phyloP scores from a whole-genome alignment of 179 eudicot genomes.

The Monotropa hypopitys region DNA sequence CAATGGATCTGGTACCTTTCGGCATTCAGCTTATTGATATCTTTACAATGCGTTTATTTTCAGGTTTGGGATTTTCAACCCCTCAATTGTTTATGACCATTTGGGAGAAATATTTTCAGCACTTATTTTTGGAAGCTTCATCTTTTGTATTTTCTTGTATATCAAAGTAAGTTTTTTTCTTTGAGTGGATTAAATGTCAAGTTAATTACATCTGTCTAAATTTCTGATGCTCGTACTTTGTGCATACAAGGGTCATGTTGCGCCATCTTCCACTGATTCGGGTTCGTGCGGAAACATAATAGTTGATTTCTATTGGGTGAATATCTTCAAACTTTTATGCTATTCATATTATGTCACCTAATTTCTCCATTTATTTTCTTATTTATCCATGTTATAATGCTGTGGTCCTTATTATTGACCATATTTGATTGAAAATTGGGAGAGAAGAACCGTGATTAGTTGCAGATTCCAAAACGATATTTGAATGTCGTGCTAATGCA shows the following conservation, averaged over 20 bases:
- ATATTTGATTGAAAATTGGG: not conserved
- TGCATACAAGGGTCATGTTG: slow-evolving; percentile 61
- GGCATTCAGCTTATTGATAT: not conserved
- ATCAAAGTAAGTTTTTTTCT: slow-evolving; percentile 34
- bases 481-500: not conserved
- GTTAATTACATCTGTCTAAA: not conserved
- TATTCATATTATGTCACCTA: not conserved
- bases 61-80: slow-evolving; percentile 60
- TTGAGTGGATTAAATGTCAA: not conserved
- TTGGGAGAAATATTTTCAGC: slow-evolving; percentile 92
- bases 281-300: slow-evolving; percentile 86
- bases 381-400: not conserved
- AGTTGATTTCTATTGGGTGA: slow-evolving; percentile 95
- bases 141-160: slow-evolving; percentile 76
- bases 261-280: slow-evolving; percentile 90
- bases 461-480: not conserved
- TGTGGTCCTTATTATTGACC: not conserved
- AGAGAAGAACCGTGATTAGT: not conserved
- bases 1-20: not conserved
- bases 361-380: not conserved
- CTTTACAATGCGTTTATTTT: not conserved
- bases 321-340: slow-evolving; percentile 12
- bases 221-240: slow-evolving; percentile 26
- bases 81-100: slow-evolving; percentile 79
- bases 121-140: slow-evolving; percentile 81